Evolutionary conservation across 1,284 basidiomycete genomes (phyloP).

Genomic region (Sanghuangporus sanghuang): DNA sequence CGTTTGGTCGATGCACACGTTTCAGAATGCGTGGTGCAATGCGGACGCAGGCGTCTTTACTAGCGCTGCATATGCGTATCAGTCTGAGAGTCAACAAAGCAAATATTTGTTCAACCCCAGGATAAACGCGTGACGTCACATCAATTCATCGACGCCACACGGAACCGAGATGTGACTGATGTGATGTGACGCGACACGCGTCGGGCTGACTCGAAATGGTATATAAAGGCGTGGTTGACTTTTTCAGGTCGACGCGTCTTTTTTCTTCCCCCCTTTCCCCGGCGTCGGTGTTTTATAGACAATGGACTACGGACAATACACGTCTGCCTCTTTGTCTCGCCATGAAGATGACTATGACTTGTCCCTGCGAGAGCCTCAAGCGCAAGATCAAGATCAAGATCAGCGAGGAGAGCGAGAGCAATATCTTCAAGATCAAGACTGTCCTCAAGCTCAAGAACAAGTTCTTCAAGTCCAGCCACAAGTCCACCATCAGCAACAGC

Average conservation of each 20-base stretch:
- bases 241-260: neutral
- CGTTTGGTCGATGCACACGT: too few species aligned
- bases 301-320: constrained; percentile 2
- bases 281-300: neutral
- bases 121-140: too few species aligned
- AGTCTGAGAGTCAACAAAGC: too few species aligned
- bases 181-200: neutral
- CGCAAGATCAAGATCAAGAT: neutral
- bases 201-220: neutral
- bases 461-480: neutral
- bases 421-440: neutral
- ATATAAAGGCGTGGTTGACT: neutral
- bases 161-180: neutral
- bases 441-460: neutral
- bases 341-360: neutral
- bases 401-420: neutral
- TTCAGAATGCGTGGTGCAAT: too few species aligned
- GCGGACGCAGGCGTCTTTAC: too few species aligned
- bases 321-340: neutral
- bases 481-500: neutral
- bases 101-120: too few species aligned
- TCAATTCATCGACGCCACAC: too few species aligned
- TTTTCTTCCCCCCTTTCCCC: neutral
- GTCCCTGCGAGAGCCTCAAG: neutral
- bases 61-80: too few species aligned